Evolutionary conservation across 2,329 filamentous ascomycete genomes (phyloP), one percentile per base, ranked within the genome.

Genomic region (Endocalyx cinctus): DNA sequence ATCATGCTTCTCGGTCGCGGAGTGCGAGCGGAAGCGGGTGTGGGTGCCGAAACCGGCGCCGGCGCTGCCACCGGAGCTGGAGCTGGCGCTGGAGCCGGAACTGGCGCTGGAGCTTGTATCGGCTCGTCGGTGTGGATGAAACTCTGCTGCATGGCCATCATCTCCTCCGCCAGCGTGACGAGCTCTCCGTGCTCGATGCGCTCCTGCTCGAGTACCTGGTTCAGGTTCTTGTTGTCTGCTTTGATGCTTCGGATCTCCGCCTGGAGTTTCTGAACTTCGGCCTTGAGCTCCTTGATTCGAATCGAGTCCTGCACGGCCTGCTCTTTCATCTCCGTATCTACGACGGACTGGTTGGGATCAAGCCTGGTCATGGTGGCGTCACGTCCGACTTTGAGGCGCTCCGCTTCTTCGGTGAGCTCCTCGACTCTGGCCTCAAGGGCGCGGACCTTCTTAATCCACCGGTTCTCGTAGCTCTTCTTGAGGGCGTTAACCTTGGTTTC

Each of bases 401-500:
- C 82, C 47, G 92, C 88, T 51, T 94, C 85, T 31, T 77, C 74
- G 32, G 66, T 64, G 10, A 90, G 71, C 27, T 83, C 76, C 28
- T 79, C 79, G 27, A 94, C 70, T 41, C 79, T 79, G 13, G 60
- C 58, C 60, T 94, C 85, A 3, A 95, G 75, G 49, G 90, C 85
- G 34, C 77, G 77, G 36, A 90, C 77, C 53, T 84, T 86, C 70
- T 94, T 94, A 62, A 94, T 87, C 77, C 87, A 92, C 34, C 90
- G 81, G 29, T 77, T 76, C 59, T 96, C 87, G 63, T 97, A 84
- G 42, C 76, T 82, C 63, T 82, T 82, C 65, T 83, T 97, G 45
- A 98, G 71, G 4, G 89, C 90, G 1, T 86, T 77, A 27, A 97
- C 90, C 67, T 98, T 98, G 42, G 82, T 87, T 66, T 97, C 90